Evolutionary conservation across 2,329 filamentous ascomycete species (phyloP), one percentile per base, ranked within the genome.

Genomic region (Alternaria ventricosa): DNA sequence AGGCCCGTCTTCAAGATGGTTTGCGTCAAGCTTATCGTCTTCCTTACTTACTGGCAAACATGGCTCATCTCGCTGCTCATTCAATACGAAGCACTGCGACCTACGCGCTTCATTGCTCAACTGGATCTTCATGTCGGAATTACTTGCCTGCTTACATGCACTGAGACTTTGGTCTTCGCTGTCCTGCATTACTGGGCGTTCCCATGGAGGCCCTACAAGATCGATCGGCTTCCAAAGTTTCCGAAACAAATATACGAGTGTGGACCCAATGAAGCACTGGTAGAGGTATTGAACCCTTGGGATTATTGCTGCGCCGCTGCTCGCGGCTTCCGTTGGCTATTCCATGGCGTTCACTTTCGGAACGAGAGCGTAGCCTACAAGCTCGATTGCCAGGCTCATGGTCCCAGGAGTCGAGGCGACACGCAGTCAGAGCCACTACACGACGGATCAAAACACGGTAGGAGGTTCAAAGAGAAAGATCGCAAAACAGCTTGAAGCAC

Each of bases 11-110:
- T 95, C 68, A 97, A 97, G 80, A 89, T 97, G 25, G 76, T 93
- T 20, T 91, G 92, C 73, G 96, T 97, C 81, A 97, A 97, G 80
- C 86, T 96, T 27, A 93, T 96, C 75, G 93, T 97, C 74, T 97
- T 97, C 84, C 86, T 97, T 70, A 94, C 90, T 36, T 96, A 96
- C 80, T 97, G 93, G 93, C 93, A 97, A 75, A 53, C 49, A 41
- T 53, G 49, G 49, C 49, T 53, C 36, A 75, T 90, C 62, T 81
- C 91, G 20, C 87, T 87, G 18, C 33, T 28, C 33, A 81, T 85
- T 78, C 88, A 88, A 0, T 85, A 86, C 5, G 85, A 91, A 5
- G 85, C 89, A 15, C 83, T 96, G 54, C 87, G 89, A 65, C 78
- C 91, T 1, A 90, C 85, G 46, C 78, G 84, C 1, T 85, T 86